phyloP scores from a whole-genome alignment of 1,284 basidiomycete genomes.

The Ceratobasidium papillatum region DNA sequence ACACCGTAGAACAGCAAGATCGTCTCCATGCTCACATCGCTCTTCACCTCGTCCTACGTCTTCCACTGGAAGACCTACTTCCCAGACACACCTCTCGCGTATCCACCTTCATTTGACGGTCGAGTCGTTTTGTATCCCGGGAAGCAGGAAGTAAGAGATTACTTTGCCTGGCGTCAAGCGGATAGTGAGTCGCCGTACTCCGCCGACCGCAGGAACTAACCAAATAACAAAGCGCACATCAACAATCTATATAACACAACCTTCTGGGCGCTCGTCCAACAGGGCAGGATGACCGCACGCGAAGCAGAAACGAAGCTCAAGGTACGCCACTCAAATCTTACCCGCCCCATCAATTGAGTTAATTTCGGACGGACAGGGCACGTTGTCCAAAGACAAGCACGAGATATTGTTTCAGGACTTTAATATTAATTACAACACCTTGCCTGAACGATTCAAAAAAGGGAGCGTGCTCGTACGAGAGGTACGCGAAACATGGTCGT shows the following conservation, averaged over 20 bases:
- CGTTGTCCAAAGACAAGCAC: slow-evolving; percentile 87
- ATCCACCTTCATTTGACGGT: slow-evolving; percentile 93
- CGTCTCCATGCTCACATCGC: slow-evolving; percentile 84
- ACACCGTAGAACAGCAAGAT: slow-evolving; percentile 70
- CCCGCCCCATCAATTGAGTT: slow-evolving; percentile 9
- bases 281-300: slow-evolving; percentile 76
- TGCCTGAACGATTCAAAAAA: slow-evolving; percentile 81
- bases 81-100: slow-evolving; percentile 71
- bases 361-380: slow-evolving; percentile 65
- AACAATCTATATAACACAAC: slow-evolving; percentile 97
- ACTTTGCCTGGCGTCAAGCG: slow-evolving; percentile 94
- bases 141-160: slow-evolving; percentile 80
- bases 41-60: slow-evolving; percentile 93
- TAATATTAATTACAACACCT: slow-evolving; percentile 86
- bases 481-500: slow-evolving; percentile 50
- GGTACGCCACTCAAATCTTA: slow-evolving; percentile 54
- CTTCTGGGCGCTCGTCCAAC: slow-evolving; percentile 93
- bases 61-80: slow-evolving; percentile 87
- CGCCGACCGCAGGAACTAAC: background rate
- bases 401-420: slow-evolving; percentile 88
- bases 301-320: slow-evolving; percentile 84
- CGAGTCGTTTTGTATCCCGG: slow-evolving; percentile 87
- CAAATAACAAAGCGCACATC: slow-evolving; percentile 79
- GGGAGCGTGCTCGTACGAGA: slow-evolving; percentile 86
- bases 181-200: slow-evolving; percentile 74